Evolutionary conservation across 2,329 filamentous ascomycete species (phyloP).

Genomic region (Bipolaris sorokiniana): DNA sequence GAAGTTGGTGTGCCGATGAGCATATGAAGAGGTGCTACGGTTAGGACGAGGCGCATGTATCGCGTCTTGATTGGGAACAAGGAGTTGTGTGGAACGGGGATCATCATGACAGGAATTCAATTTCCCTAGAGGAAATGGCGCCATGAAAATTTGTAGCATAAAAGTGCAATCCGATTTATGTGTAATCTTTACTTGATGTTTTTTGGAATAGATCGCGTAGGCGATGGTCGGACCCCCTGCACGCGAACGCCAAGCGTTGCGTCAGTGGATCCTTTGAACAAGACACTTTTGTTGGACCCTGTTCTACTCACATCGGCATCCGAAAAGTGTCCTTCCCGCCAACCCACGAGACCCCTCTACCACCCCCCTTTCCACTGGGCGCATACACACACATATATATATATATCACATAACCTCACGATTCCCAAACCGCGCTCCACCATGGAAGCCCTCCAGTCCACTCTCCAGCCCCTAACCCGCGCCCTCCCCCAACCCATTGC

Average conservation of each 20-base stretch:
- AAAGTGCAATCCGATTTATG: not conserved
- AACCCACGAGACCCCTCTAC: not conserved
- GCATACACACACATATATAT: not conserved
- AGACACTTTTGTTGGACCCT: slow-evolving; percentile 3
- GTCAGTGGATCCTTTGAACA: slow-evolving; percentile 8
- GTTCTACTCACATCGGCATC: not conserved
- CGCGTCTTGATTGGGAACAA: not conserved
- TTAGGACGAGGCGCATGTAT: not conserved
- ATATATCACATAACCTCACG: not conserved
- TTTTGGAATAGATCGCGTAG: not conserved
- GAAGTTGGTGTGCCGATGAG: not conserved
- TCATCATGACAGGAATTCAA: not conserved
- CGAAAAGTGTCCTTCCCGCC: slow-evolving; percentile 15
- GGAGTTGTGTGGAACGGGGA: slow-evolving; percentile 2
- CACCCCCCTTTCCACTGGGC: not conserved
- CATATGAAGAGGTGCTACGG: not conserved
- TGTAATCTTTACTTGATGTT: not conserved
- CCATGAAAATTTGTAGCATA: not conserved
- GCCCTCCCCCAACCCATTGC: slow-evolving; percentile 51
- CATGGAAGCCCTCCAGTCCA: slow-evolving; percentile 55
- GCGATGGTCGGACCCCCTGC: not conserved
- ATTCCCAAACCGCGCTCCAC: slow-evolving; percentile 15
- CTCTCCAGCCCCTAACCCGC: slow-evolving; percentile 46
- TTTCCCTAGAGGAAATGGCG: not conserved
- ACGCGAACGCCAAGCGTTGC: slow-evolving; percentile 16